A percentile compares a stretch with the other conserved stretches of the same genome.
phyloP scores from a whole-genome alignment of 805 yeast species.

The Kazachstania taianensis region DNA sequence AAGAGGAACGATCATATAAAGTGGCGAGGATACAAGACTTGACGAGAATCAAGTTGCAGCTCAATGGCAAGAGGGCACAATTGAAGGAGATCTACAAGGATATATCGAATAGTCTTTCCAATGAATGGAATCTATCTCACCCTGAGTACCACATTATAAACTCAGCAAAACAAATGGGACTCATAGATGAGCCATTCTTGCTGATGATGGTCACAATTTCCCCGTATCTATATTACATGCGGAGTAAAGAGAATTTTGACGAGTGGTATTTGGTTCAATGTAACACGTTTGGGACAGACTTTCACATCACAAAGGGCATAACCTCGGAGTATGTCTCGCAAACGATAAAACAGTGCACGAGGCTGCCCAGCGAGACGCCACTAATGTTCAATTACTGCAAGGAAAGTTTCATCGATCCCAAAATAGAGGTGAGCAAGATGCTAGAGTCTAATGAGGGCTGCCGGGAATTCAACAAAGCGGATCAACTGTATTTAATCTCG shows the following conservation, averaged over 20 bases:
- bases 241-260: slow-evolving; percentile 9
- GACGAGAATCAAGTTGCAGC: not conserved
- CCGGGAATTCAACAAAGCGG: slow-evolving; percentile 12
- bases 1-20: not conserved
- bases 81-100: slow-evolving; percentile 22
- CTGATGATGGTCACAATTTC: slow-evolving; percentile 22
- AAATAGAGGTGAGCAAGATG: slow-evolving; percentile 8
- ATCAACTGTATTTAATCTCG: slow-evolving; percentile 10
- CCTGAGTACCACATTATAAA: slow-evolving; percentile 21
- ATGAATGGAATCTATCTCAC: slow-evolving; percentile 22
- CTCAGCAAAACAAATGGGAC: slow-evolving; percentile 17
- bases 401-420: slow-evolving; percentile 12
- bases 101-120: slow-evolving; percentile 18
- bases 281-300: slow-evolving; percentile 10
- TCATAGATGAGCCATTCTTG: slow-evolving; percentile 22
- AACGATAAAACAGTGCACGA: slow-evolving; percentile 17
- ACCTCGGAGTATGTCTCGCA: slow-evolving; percentile 14
- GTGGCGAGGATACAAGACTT: slow-evolving; percentile 2
- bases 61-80: not conserved
- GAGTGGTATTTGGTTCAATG: slow-evolving; percentile 17
- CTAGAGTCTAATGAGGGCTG: slow-evolving; percentile 19
- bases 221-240: slow-evolving; percentile 20
- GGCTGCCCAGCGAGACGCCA: slow-evolving; percentile 21
- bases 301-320: slow-evolving; percentile 11
- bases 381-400: slow-evolving; percentile 24